Base-by-base conservation (phyloP, 2,329 filamentous ascomycete genomes). In the Colletotrichum chlorophyti region DNA sequence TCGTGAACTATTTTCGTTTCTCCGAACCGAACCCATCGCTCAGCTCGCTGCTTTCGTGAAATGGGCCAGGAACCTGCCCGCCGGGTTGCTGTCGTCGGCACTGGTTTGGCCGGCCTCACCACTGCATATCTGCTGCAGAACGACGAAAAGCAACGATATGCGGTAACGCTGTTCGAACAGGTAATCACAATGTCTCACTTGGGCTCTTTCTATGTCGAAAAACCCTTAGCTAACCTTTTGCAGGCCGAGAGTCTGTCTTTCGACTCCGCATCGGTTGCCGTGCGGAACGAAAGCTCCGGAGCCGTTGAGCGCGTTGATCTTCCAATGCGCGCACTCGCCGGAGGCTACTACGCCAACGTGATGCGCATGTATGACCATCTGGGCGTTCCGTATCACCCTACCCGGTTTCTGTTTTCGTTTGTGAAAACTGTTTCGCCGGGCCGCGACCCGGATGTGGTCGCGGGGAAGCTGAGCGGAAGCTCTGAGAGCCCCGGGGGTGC, bases 291-390 rank as follows among this genome's bases (percentile, higher is more conserved):
- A 6, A 61, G 50, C 8, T 70, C 69, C 6, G 68, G 67, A 37
- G 14, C 51, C 2, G 61, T 63, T 7, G 75, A 77, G 60, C 69
- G 73, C 9, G 65, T 77, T 29, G 74, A 77, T 49, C 52, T 77
- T 5, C 75, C 75, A 5, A 74, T 74, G 69, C 73, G 75, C 23
- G 71, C 72, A 4, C 68, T 66, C 51, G 70, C 71, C 1, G 69
- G 66, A 7, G 73, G 75, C 17, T 87, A 83, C 68, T 86, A 87
- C 65, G 66, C 70, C 42, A 83, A 85, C 60, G 69, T 87, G 45
- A 77, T 76, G 61, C 72, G 74, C 23, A 82, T 88, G 79, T 87
- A 87, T 67, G 72, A 80, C 23, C 73, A 84, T 62, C 69, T 88
- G 4, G 76, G 73, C 2, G 72, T 87, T 11, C 69, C 70, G 6